Conservation (phyloP, 2,329 filamentous ascomycete genomes). For the Fusarium guadeloupense region DNA sequence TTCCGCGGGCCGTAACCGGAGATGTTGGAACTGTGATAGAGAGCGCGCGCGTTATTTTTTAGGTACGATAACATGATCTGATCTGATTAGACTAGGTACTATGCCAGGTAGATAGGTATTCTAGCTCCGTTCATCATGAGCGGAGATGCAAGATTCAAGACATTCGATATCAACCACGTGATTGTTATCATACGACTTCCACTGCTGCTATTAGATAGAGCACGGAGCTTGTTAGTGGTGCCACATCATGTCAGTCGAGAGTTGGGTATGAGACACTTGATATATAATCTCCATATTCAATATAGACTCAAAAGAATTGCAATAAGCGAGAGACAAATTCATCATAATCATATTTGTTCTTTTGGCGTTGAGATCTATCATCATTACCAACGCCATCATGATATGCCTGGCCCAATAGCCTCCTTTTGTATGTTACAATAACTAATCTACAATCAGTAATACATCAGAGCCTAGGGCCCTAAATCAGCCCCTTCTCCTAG, state of each 20-base stretch:
- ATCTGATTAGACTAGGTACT: not conserved
- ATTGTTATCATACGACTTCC: no score
- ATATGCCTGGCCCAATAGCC: constrained; percentile 5
- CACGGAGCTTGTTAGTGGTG: no score
- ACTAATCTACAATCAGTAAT: constrained; percentile 32
- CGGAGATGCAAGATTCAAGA: constrained; percentile 35
- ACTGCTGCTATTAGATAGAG: no score
- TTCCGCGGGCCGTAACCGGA: constrained; percentile 45
- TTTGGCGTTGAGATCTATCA: constrained; percentile 38
- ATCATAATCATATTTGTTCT: constrained; percentile 4
- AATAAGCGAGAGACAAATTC: not conserved
- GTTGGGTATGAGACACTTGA: no score
- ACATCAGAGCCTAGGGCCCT: constrained; percentile 11
- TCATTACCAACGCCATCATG: constrained; percentile 26
- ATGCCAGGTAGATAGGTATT: no score
- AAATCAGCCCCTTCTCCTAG: constrained; percentile 22
- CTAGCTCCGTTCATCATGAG: constrained; percentile 19
- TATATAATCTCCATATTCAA: no score
- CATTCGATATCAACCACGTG: no score
- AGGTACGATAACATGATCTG: constrained; percentile 13
- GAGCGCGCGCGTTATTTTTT: constrained; percentile 25
- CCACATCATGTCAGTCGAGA: no score
- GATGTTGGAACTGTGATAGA: constrained; percentile 36
- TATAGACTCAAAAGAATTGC: not conserved
- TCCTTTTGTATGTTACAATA: constrained; percentile 30